Base-by-base conservation (phyloP, 768 basidiomycete genomes). In the Hemileccinum impolitum region DNA sequence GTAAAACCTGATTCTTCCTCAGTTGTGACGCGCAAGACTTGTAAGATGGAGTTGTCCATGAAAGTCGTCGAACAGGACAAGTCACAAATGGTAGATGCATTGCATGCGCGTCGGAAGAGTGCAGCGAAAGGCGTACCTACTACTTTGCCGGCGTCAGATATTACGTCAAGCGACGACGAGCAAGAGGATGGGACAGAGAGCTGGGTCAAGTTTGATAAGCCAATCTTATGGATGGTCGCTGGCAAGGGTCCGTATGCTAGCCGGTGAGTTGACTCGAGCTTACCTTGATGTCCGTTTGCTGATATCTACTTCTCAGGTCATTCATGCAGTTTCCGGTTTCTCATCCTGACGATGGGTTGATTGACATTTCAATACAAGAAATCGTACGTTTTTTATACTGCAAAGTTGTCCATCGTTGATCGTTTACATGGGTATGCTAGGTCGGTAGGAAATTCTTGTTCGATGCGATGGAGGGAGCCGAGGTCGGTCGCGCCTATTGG, bases 251-350 rank as follows among this genome's bases (percentile, higher is more conserved):
- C 90, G 6, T 90, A 80, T 66, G 84, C 87, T 36, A 77, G 75
- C 45, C 73, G 81, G 85, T 84, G 57, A 48, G 71, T 52, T 12
- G 34, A 38, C 17, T 26, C 18, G 23, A 35, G 15, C 19, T 39
- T 13, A 3, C 30, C 6, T 39, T 34, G 3, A 3, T 18, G 26
- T 15, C 18, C 13, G 40, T 37, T 26, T 14, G 30, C 23, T 21
- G 19, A 26, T 14, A 2, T 12, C 34, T 13, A 30, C 17, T 8
- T 35, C 13, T 51, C 44, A 85, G 85, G 15, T 84, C 87, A 49
- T 74, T 86, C 32, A 85, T 92, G 84, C 81, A 89, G 21, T 94
- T 92, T 61, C 92, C 90, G 0, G 83, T 89, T 4, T 88, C 88
- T 18, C 63, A 85, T 43, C 86, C 89, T 0, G 80, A 87, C 51